Base-by-base conservation (phyloP, 1,139 yeast genomes). In the Taphrina wiesneri region DNA sequence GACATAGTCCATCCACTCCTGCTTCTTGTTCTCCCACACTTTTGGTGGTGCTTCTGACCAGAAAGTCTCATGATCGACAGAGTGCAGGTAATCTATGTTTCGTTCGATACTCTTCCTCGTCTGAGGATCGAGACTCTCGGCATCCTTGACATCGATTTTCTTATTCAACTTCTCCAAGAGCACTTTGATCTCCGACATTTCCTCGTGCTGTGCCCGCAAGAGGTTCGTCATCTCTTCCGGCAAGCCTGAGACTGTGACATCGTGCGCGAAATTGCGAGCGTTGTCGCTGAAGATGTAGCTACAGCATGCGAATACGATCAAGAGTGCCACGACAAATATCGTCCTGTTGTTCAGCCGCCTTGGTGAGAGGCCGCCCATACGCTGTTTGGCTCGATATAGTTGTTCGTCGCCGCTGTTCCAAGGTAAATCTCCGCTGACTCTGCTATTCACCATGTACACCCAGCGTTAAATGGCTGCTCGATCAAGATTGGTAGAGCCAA, bases 11-110 rank as follows among this genome's bases (percentile, higher is more conserved):
- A 43, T 53, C 65, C 65, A 62, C 56, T 53, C 65, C 30, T 54
- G 65, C 26, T 36, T 53, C 47, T 62, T 53, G 28, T 62, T 54
- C 15, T 43, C 54, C 65, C 65, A 62, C 5, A 62, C 60, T 28
- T 62, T 53, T n/a, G 60, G 65, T 39, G 65, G 60, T 39, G 65
- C 65, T 36, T 62, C 54, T 17, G 60, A 32, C 65, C 65, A 62
- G 47, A 62, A 62, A 1, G n/a, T 25, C 43, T 62, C 65, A 25
- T 62, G 65, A 15, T 62, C 60, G 65, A 62, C 65, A 26, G 65
- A 62, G n/a, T 62, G 65, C 19, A 46, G 39, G 51, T 39, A 62
- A 17, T 62, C 65, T 15, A 62, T 62, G 51, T 62, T 62, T 15
- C 65, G 65, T 60, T 53, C 65, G 36, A 52, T 54, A 25, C 60